phyloP scores from a whole-genome alignment of 768 basidiomycete species.

The Termitomyces sp. region DNA sequence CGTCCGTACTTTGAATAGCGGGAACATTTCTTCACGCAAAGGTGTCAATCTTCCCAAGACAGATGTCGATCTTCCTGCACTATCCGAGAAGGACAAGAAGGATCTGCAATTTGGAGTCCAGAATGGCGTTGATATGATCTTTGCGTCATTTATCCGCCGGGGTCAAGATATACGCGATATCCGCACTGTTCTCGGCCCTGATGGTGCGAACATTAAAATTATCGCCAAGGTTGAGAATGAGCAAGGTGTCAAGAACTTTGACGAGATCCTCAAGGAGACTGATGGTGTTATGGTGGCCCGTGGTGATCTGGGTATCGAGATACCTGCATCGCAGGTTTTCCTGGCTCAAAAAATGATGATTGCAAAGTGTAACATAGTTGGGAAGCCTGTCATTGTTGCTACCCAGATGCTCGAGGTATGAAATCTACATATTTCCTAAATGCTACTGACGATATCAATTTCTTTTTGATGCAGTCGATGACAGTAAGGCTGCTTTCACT shows the following conservation, averaged over 20 bases:
- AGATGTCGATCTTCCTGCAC: constrained; percentile 92
- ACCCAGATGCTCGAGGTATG: constrained; percentile 98
- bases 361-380: constrained; percentile 95
- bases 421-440: constrained; percentile 1
- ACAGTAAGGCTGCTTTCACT: constrained; percentile 51
- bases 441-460: constrained; percentile 9
- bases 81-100: constrained; percentile 97
- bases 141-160: constrained; percentile 97
- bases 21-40: constrained; percentile 92
- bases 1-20: constrained; percentile 89
- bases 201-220: constrained; percentile 95
- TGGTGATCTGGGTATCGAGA: constrained; percentile 99
- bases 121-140: constrained; percentile 99
- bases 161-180: constrained; percentile 94
- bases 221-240: constrained; percentile 99
- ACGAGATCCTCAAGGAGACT: constrained; percentile 91
- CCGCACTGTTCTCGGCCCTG: constrained; percentile 88
- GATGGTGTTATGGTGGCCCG: constrained; percentile 99
- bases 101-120: constrained; percentile 93
- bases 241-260: constrained; percentile 98
- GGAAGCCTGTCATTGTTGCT: constrained; percentile 98
- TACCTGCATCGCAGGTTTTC: constrained; percentile 99
- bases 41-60: constrained; percentile 99
- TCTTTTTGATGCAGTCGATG: constrained; percentile 69
- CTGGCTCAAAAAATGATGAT: constrained; percentile 99